Evolutionary conservation across 139 green algal species (phyloP), one percentile per base, ranked within the genome.

Genomic region (Volvox africanus): DNA sequence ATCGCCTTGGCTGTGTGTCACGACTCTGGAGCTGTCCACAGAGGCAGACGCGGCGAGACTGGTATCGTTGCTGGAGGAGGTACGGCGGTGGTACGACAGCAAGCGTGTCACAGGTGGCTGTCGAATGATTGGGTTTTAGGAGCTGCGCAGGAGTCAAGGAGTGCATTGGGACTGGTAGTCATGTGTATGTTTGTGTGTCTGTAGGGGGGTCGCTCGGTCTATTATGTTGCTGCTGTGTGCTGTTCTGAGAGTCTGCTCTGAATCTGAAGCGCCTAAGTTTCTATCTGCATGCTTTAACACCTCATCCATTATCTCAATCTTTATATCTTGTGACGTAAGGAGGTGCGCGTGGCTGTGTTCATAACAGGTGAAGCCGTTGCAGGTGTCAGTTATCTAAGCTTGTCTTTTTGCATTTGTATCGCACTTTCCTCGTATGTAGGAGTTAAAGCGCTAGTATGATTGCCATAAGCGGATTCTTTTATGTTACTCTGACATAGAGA

Each of bases 101-200:
- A 79, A 84, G 32, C 67, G 88, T 21, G 36, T n/a, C 19, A 75
- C 50, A 2, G 44, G 68, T 50, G 61, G 79, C 6, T 88, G 88
- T 69, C 55, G 88, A 19, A 87, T 92, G 68, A 92, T 92, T 62
- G 88, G 88, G 33, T 92, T 92, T 69, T 88, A 82, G 12, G 28
- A 61, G 18, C 11, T 14, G 67, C 67, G 67, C 67, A 75, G 22
- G 67, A 26, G 67, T 26, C 14, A 75, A 28, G 11, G 9, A 75
- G 6, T 75, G 24, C 22, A 75, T 12, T 75, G 67, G 67, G 14
- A 75, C 22, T 75, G 67, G 67, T 75, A 11, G 67, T 32, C 67
- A 26, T 28, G 14, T 75, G 67, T 26, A 12, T 26, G 22, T 75
- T 24, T 26, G 67, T 32, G 11, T 26, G 24, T 75, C 9, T 75